These are phyloP conservation scores for Sporisorium graminicola DNA, from an alignment of 1,284 basidiomycete species.

Conservation along the genomic window DNA sequence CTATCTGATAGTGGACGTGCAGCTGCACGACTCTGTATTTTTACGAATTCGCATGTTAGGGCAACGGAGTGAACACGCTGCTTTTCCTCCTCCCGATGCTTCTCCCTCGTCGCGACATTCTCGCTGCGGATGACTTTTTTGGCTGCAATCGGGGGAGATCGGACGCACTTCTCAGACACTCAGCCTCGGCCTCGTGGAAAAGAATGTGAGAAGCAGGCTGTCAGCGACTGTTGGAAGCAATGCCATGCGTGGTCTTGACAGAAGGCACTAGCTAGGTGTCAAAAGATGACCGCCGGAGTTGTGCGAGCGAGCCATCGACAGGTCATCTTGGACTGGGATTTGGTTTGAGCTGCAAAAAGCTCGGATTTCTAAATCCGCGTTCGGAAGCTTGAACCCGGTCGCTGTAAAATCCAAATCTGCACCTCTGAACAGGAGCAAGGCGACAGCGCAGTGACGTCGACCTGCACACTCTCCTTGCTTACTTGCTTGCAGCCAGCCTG, in stretches of 20 bases:
- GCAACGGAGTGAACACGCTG: neutral
- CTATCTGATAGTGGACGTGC: constrained; percentile 8
- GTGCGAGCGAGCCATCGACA: neutral
- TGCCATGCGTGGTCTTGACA: neutral
- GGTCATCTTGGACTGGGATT: too few relatives aligned
- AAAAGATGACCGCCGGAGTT: too few relatives aligned
- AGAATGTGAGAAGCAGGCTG: neutral
- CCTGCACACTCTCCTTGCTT: neutral
- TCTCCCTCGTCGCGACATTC: too few relatives aligned
- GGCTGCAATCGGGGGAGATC: too few relatives aligned
- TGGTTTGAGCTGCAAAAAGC: neutral
- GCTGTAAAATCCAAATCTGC: neutral
- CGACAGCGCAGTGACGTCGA: constrained; percentile 7
- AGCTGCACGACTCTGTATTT: too few relatives aligned
- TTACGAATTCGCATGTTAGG: too few relatives aligned
- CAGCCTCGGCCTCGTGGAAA: too few relatives aligned
- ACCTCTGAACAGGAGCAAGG: too few relatives aligned
- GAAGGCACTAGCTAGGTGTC: neutral
- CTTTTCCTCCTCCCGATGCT: too few relatives aligned
- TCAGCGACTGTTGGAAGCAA: neutral
- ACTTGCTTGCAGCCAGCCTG: neutral
- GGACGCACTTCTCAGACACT: too few relatives aligned
- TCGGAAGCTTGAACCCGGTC: neutral
- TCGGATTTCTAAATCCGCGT: constrained; percentile 1
- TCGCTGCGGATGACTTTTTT: too few relatives aligned